Conservation (phyloP, 257 asterid species). For the Rhazya stricta region DNA sequence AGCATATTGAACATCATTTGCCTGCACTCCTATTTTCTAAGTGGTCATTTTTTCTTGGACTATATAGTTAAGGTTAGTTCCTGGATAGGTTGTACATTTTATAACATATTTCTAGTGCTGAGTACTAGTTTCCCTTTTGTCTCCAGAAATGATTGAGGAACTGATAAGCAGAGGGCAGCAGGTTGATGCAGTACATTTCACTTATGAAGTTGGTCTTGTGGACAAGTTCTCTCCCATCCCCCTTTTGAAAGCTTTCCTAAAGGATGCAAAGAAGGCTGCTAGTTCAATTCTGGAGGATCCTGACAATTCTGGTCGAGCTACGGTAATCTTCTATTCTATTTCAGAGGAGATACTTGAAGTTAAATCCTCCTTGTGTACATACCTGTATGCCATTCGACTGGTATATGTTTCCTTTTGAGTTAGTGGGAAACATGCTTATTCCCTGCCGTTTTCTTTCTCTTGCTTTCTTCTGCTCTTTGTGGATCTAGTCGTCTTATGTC, state of each 20-base stretch:
- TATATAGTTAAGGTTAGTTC: background rate
- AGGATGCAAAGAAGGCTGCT: conserved; percentile 84
- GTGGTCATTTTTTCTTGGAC: background rate
- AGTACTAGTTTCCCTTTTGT: background rate
- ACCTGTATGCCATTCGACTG: background rate
- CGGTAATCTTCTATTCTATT: conserved; percentile 41
- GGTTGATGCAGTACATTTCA: conserved; percentile 98
- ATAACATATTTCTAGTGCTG: background rate
- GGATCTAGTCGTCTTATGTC: background rate
- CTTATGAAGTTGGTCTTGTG: conserved; percentile 84
- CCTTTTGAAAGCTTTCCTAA: conserved; percentile 80
- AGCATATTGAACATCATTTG: background rate
- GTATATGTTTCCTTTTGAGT: background rate
- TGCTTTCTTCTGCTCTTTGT: background rate
- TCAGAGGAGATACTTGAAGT: background rate
- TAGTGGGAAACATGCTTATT: background rate
- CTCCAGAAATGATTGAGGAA: conserved; percentile 91
- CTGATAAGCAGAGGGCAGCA: conserved; percentile 94
- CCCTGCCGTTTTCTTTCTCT: background rate
- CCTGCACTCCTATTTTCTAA: background rate
- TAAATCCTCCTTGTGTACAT: background rate
- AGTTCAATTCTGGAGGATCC: conserved; percentile 73
- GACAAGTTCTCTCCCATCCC: conserved; percentile 93
- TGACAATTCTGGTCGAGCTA: conserved; percentile 85
- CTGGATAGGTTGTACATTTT: background rate